These are phyloP conservation scores for Paralagenidium karlingii DNA, from an alignment of 352 stramenopile genomes.

Conservation along the genomic window DNA sequence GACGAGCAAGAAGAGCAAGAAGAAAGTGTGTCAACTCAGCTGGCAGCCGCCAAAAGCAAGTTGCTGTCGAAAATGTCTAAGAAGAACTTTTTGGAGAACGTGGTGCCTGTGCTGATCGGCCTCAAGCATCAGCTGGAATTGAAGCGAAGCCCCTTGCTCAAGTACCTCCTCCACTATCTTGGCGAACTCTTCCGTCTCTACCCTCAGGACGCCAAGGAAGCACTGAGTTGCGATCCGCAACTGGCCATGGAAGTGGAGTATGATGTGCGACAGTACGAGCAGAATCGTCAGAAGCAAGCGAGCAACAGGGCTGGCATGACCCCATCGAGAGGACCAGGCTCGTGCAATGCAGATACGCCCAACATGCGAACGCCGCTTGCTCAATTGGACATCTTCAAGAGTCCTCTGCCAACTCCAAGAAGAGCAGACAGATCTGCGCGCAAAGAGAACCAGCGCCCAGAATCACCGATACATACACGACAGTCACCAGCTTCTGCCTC, in stretches of 20 bases:
- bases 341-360: background rate
- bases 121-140: conserved; percentile 92
- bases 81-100: conserved; percentile 96
- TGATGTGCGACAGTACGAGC: conserved; percentile 69
- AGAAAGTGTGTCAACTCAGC: conserved; percentile 40
- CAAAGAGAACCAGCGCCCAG: conserved; percentile 31
- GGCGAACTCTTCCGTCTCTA: conserved; percentile 90
- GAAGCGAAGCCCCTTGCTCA: conserved; percentile 88
- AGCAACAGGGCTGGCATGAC: background rate
- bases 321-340: background rate
- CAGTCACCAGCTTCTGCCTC: too few species aligned
- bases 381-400: conserved; percentile 1
- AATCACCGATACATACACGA: too few species aligned
- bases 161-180: conserved; percentile 91
- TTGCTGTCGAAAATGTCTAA: conserved; percentile 93
- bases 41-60: conserved; percentile 85
- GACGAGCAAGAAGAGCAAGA: conserved; percentile 30
- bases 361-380: conserved; percentile 14
- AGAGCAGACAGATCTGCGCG: conserved; percentile 15
- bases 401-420: background rate
- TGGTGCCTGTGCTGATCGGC: conserved; percentile 93
- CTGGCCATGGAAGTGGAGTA: conserved; percentile 95
- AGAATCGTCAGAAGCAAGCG: too few species aligned
- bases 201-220: conserved; percentile 88
- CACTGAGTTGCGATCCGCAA: conserved; percentile 87